Conservation (phyloP, 192 early-diverging fungal species). For the Backusella macrospora region DNA sequence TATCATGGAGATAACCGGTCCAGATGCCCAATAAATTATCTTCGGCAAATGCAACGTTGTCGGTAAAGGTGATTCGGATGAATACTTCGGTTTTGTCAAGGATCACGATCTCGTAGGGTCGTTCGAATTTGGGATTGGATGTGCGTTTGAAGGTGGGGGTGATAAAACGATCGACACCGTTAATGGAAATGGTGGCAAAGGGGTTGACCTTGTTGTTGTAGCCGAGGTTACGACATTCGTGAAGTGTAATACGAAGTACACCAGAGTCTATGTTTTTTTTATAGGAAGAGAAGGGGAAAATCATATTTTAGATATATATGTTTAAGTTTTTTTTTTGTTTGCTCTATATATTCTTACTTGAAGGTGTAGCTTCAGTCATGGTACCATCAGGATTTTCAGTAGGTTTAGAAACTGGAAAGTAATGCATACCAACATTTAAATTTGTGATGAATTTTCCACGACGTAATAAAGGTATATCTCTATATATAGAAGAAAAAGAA, state of each 20-base stretch:
- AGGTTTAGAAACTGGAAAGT: constrained; percentile 47
- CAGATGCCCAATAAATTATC: constrained; percentile 41
- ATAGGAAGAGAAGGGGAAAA: no score
- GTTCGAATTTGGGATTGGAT: constrained; percentile 77
- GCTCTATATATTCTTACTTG: constrained; percentile 41
- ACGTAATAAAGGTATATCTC: constrained; percentile 34
- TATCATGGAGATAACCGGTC: constrained; percentile 40
- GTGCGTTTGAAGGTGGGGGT: constrained; percentile 71
- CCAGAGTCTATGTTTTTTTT: constrained; percentile 47
- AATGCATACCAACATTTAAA: constrained; percentile 38
- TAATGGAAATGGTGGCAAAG: constrained; percentile 54
- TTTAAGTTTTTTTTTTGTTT: not conserved
- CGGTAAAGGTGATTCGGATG: constrained; percentile 61
- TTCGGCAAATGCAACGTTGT: constrained; percentile 53
- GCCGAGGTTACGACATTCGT: constrained; percentile 56
- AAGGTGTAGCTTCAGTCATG: constrained; percentile 45
- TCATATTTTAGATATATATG: no score
- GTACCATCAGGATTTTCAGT: constrained; percentile 47
- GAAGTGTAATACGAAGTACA: constrained; percentile 61
- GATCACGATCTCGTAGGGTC: constrained; percentile 65
- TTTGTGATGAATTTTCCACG: constrained; percentile 34
- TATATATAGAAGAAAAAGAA: not conserved
- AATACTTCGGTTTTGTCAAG: constrained; percentile 59
- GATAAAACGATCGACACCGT: constrained; percentile 44
- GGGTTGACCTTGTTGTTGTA: constrained; percentile 40